Conservation (phyloP, 805 yeast genomes). For the Metschnikowia koreensis region DNA sequence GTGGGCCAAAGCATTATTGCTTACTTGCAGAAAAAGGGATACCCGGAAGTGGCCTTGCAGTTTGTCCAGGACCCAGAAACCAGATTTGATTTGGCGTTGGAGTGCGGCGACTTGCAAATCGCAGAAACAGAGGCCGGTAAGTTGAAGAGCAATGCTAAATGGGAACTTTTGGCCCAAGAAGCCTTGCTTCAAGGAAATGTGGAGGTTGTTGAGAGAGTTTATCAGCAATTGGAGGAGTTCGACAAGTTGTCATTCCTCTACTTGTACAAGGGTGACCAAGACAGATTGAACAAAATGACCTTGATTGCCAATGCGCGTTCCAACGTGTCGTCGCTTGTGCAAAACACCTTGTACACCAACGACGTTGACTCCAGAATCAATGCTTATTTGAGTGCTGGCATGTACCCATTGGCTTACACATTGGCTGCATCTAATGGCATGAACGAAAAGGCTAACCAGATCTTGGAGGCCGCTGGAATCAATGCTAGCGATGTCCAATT, state of each 20-base stretch:
- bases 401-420: constrained; percentile 87
- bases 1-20: constrained; percentile 98
- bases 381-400: constrained; percentile 73
- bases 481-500: constrained; percentile 60
- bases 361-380: constrained; percentile 73
- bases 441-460: constrained; percentile 67
- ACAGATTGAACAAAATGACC: constrained; percentile 79
- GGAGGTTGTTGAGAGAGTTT: constrained; percentile 78
- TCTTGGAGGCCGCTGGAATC: constrained; percentile 68
- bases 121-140: constrained; percentile 88
- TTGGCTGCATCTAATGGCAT: constrained; percentile 86
- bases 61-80: constrained; percentile 97
- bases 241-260: constrained; percentile 90
- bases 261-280: constrained; percentile 74
- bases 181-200: constrained; percentile 89
- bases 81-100: constrained; percentile 91
- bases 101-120: constrained; percentile 82
- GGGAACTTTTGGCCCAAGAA: constrained; percentile 82
- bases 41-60: constrained; percentile 95
- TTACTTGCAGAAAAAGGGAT: constrained; percentile 90
- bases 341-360: constrained; percentile 75
- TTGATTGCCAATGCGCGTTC: constrained; percentile 86
- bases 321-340: constrained; percentile 75
- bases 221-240: constrained; percentile 81
- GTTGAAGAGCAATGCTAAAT: constrained; percentile 62